Evolutionary conservation across 805 yeast genomes (phyloP), one percentile per base, ranked within the genome.

Genomic region (Candida sithepensis): DNA sequence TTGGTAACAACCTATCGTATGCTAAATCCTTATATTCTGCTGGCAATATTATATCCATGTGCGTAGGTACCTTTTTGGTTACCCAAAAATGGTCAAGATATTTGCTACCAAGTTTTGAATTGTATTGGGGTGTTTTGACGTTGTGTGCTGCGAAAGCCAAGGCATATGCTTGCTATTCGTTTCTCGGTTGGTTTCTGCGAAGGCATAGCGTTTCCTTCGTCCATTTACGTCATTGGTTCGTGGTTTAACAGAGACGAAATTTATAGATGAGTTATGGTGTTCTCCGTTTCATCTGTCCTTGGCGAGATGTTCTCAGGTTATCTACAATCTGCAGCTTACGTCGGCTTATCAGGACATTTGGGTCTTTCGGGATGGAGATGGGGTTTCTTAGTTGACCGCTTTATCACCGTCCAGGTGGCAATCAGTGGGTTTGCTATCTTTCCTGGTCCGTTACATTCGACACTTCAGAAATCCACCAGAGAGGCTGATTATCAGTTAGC

Each of bases 351-450:
- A 53, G 75, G 78, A 46, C 59, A 53, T 19, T 60, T 63, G n/a
- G 82, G 82, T 0, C 59, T 81, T 13, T 70, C 72, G 3, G 86
- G 87, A 7, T 81, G 85, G 85, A 71, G 82, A 61, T 81, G 86
- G 86, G 60, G 81, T n/a, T 82, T 80, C 57, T 77, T 82, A 40
- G 77, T 82, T 51, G 85, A 82, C 62, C 80, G 79, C 53, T 56
- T 78, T 28, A 70, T 81, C 39, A 80, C 86, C 0, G 56, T 81
- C 3, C 85, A 85, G 1, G 75, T 82, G 45, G 75, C 78, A 3
- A 33, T 80, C 3, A 77, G 75, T 50, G 85, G 86, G 0, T 69
- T 78, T 21, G 41, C 80, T 3, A 74, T 74, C 53, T 81, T 82
- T 63, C 86, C 86, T 10, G 85, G 81, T 26, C 63, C 65, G n/a